Base-by-base conservation (phyloP, 805 yeast genomes). In the Metschnikowia orientalis region DNA sequence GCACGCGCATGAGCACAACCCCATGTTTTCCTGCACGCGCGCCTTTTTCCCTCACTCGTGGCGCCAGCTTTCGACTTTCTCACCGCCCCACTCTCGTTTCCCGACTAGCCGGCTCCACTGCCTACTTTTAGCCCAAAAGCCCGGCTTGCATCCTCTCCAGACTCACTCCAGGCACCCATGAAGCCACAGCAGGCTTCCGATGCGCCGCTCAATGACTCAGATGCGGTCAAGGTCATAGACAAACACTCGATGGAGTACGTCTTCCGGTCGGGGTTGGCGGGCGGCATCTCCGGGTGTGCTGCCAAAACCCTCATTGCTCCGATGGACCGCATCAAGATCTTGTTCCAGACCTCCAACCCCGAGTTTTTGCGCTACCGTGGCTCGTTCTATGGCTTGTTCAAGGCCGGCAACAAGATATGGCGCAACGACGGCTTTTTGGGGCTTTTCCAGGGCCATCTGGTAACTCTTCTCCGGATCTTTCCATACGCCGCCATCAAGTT, bases 401-500 rank as follows among this genome's bases (percentile, higher is more conserved):
- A 67, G 28, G 97, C 98, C 0, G 81, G 81, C 0, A 61, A 61
- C 21, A 71, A 75, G 36, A 89, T 92, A 16, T 76, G 76, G 61
- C 35, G 47, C 6, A 67, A 63, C 31, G 92, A 87, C 55, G 97
- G 97, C 11, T 28, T 79, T 1, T 42, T 63, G 26, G 98, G 98
- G 2, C 73, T 92, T 34, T 90, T 79, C 55, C 95, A 90, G 51
- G 98, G 98, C 24, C 98, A 92, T 56, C 85, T 95, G 4, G 96
- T 94, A 1, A 92, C 98, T 0, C 63, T 92, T 31, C 57, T 89
- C 26, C 70, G 98, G 41, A 86, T 92, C 3, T 90, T 92, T 56
- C 98, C 98, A 1, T 92, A 92, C 56, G 97, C 98, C 4, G 95
- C 96, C 8, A 84, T 92, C 51, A 92, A 92, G 56, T 92, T 90